phyloP scores from a whole-genome alignment of 129 eudicot species.

The Artemisia argyi region DNA sequence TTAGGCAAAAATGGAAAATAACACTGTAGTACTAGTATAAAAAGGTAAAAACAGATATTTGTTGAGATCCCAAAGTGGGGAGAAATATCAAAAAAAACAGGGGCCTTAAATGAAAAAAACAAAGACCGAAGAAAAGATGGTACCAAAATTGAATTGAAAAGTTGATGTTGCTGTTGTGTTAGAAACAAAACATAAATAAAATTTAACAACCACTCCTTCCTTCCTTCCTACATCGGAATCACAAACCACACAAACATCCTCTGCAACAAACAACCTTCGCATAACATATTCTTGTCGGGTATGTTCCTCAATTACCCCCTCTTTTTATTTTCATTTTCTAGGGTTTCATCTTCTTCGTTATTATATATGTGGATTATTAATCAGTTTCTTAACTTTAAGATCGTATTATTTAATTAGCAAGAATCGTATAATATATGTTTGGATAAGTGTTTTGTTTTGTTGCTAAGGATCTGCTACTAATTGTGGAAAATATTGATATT shows the following conservation, averaged over 20 bases:
- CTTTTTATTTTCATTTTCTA: background rate
- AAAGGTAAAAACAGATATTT: too few species aligned
- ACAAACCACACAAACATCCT: background rate
- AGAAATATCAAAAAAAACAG: too few species aligned
- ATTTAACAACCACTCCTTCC: too few species aligned
- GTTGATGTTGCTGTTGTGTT: conserved; percentile 24
- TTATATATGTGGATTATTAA: too few species aligned
- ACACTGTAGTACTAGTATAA: too few species aligned
- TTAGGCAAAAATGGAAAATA: too few species aligned
- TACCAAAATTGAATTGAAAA: background rate
- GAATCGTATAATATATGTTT: too few species aligned
- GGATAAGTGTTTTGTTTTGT: background rate
- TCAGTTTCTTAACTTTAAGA: too few species aligned
- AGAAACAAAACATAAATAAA: background rate
- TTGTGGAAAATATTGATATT: background rate
- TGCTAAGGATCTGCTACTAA: conserved; percentile 11
- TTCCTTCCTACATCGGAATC: background rate
- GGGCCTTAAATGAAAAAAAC: background rate
- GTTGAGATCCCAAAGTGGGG: conserved; percentile 3
- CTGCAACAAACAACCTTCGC: conserved; percentile 4
- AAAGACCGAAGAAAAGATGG: background rate
- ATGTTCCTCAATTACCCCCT: background rate
- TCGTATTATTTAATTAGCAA: too few species aligned
- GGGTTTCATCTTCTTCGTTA: conserved; percentile 13
- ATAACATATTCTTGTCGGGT: background rate